Percentiles rank a stretch among this genome's conserved stretches.
phyloP scores from a whole-genome alignment of 179 eudicot genomes.

The Nepenthes alata region DNA sequence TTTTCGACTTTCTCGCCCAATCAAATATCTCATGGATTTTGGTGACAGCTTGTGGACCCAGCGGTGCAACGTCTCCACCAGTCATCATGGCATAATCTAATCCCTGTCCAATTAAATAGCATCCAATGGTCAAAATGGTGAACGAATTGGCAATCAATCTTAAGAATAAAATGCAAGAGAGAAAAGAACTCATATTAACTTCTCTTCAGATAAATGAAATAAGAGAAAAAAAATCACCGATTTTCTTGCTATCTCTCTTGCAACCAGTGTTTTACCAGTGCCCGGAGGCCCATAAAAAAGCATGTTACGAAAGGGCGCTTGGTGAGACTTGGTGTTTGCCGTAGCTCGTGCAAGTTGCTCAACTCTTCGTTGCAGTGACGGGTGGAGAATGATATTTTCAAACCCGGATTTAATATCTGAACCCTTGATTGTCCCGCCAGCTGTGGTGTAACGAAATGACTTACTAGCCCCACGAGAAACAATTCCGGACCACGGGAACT shows the following conservation, averaged over 20 bases:
- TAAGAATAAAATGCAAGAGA: background rate
- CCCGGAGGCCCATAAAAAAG: slow-evolving; percentile 99
- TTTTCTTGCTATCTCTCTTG: slow-evolving; percentile 86
- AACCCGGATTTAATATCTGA: slow-evolving; percentile 41
- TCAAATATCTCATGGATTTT: slow-evolving; percentile 96
- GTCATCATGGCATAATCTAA: slow-evolving; percentile 99
- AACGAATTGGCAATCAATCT: background rate
- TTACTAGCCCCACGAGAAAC: slow-evolving; percentile 39
- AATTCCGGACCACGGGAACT: slow-evolving; percentile 56
- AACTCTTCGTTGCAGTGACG: slow-evolving; percentile 72
- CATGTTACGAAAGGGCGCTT: slow-evolving; percentile 97
- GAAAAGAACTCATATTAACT: background rate
- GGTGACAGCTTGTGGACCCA: slow-evolving; percentile 94
- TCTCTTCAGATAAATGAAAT: background rate
- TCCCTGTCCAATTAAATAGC: slow-evolving; percentile 38
- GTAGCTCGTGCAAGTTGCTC: slow-evolving; percentile 94
- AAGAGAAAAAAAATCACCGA: slow-evolving; percentile 38
- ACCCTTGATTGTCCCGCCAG: slow-evolving; percentile 25
- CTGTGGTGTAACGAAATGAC: slow-evolving; percentile 27
- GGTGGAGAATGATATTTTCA: slow-evolving; percentile 72
- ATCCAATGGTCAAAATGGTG: slow-evolving; percentile 1
- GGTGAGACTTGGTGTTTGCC: slow-evolving; percentile 76
- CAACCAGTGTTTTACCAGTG: slow-evolving; percentile 94
- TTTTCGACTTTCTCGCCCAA: slow-evolving; percentile 86
- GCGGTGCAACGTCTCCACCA: slow-evolving; percentile 96